Evolutionary conservation across 495 filamentous ascomycete genomes (phyloP).

Genomic region (Neurospora sp.): DNA sequence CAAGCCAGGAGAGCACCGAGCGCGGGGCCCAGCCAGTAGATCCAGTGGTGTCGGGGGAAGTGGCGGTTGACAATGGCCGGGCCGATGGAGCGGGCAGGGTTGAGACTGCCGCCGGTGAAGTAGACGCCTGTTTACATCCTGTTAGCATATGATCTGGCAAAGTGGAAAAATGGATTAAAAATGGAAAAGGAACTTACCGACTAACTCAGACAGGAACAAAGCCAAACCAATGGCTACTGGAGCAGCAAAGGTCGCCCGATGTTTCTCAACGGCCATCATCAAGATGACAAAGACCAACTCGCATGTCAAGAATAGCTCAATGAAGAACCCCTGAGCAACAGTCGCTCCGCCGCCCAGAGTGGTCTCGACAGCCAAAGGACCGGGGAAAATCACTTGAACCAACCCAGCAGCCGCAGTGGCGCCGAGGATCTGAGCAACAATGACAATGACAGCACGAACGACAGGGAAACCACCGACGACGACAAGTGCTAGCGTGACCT

Average conservation of each 20-base stretch:
- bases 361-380: conserved; percentile 50
- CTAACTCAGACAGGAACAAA: conserved; percentile 60
- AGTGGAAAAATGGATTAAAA: neutral
- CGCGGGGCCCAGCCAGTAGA: conserved; percentile 53
- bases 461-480: conserved; percentile 45
- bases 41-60: conserved; percentile 65
- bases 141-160: neutral
- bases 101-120: conserved; percentile 52
- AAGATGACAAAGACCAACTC: conserved; percentile 71
- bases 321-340: conserved; percentile 56
- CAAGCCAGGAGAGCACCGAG: conserved; percentile 52
- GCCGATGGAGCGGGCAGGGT: conserved; percentile 49
- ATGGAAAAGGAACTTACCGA: conserved; percentile 28
- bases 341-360: conserved; percentile 46
- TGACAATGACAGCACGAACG: conserved; percentile 39
- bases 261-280: conserved; percentile 77
- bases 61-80: conserved; percentile 43
- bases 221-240: conserved; percentile 68
- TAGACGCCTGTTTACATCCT: conserved; percentile 34
- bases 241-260: conserved; percentile 67
- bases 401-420: conserved; percentile 49
- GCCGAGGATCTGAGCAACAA: conserved; percentile 47
- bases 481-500: conserved; percentile 45
- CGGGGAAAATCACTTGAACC: conserved; percentile 53
- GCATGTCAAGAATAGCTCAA: conserved; percentile 73